Conservation (phyloP, 768 basidiomycete genomes). For the Tremella fuciformis region DNA sequence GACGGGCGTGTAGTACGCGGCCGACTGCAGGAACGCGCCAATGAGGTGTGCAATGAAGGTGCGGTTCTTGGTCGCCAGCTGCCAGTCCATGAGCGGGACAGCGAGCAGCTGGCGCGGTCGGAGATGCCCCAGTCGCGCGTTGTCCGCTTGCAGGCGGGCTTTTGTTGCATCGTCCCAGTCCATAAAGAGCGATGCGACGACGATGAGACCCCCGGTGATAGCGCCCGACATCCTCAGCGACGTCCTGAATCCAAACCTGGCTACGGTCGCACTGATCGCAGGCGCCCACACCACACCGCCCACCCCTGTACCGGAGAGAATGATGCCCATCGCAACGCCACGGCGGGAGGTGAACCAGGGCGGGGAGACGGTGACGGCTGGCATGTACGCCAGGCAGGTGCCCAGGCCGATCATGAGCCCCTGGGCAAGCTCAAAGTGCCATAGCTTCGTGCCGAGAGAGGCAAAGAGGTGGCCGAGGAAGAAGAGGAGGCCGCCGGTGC, state of each 20-base stretch:
- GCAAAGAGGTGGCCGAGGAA: slow-evolving; percentile 2
- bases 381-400: slow-evolving; percentile 27
- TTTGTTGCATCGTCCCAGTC: slow-evolving; percentile 20
- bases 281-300: slow-evolving; percentile 38
- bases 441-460: background rate
- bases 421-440: slow-evolving; percentile 20
- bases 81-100: slow-evolving; percentile 23
- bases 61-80: slow-evolving; percentile 11
- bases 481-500: slow-evolving; percentile 4
- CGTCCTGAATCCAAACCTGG: slow-evolving; percentile 16
- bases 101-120: slow-evolving; percentile 1
- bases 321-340: slow-evolving; percentile 40
- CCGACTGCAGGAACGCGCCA: slow-evolving; percentile 16
- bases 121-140: background rate
- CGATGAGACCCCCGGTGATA: slow-evolving; percentile 12
- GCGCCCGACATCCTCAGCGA: slow-evolving; percentile 23
- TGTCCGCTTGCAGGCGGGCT: slow-evolving; percentile 11
- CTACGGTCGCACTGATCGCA: slow-evolving; percentile 16
- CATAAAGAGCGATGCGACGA: slow-evolving; percentile 8
- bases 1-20: slow-evolving; percentile 34
- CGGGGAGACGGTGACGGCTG: slow-evolving; percentile 30
- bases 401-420: slow-evolving; percentile 24
- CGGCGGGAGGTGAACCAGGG: slow-evolving; percentile 32
- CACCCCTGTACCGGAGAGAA: slow-evolving; percentile 37
- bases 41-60: slow-evolving; percentile 22